Evolutionary conservation across 805 yeast species (phyloP).

Genomic region (Zygosaccharomyces siamensis): DNA sequence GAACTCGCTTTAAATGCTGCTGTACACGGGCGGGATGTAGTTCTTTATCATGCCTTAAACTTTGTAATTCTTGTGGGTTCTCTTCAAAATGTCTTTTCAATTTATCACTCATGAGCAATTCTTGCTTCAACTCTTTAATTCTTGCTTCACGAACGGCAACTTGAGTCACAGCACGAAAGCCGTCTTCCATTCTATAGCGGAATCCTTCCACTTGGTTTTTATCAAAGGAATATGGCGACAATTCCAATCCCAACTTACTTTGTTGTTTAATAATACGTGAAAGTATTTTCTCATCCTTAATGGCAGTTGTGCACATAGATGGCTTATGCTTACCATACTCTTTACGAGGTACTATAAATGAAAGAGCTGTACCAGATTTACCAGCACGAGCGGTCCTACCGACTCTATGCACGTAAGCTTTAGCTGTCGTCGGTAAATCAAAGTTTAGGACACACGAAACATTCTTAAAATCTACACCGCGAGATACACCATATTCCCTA

Average conservation of each 20-base stretch:
- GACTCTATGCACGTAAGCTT: conserved; percentile 85
- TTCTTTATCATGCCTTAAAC: conserved; percentile 88
- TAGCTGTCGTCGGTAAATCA: conserved; percentile 86
- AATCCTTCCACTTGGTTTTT: conserved; percentile 90
- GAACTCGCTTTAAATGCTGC: conserved; percentile 83
- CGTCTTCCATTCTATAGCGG: conserved; percentile 95
- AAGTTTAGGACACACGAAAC: conserved; percentile 96
- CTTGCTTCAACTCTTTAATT: conserved; percentile 79
- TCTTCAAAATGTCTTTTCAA: conserved; percentile 93
- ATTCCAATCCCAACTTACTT: conserved; percentile 61
- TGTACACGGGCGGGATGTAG: conserved; percentile 79
- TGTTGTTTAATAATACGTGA: conserved; percentile 74
- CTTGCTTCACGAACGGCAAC: conserved; percentile 91
- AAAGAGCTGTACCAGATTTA: conserved; percentile 87
- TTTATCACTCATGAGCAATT: conserved; percentile 81
- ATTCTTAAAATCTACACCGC: conserved; percentile 95
- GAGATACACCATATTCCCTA: conserved; percentile 85
- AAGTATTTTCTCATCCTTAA: conserved; percentile 81
- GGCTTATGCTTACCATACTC: conserved; percentile 87
- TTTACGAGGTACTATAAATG: conserved; percentile 79
- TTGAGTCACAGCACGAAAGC: conserved; percentile 89
- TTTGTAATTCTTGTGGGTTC: conserved; percentile 87
- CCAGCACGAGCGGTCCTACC: conserved; percentile 99
- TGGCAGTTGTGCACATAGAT: conserved; percentile 64
- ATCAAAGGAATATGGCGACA: conserved; percentile 87